Conservation (phyloP, 179 eudicot genomes). For the Beta macrorhiza region DNA sequence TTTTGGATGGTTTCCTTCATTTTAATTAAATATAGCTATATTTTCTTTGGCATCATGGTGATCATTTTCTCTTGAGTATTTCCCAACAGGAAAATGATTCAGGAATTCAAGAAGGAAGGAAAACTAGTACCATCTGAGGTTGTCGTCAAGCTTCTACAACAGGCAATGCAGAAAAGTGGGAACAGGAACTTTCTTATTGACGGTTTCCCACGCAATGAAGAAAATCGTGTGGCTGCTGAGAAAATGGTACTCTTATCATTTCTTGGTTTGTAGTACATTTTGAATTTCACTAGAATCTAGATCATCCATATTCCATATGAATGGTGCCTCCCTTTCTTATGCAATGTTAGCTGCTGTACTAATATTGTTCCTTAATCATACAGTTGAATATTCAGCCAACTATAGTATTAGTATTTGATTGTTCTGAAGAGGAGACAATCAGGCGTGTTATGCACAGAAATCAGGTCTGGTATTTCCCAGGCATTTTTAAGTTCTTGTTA, state of each 20-base stretch:
- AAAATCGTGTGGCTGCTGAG: constrained; percentile 69
- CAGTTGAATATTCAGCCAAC: constrained; percentile 27
- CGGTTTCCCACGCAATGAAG: constrained; percentile 80
- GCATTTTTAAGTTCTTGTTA: not conserved
- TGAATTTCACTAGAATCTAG: not conserved
- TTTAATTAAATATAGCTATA: not conserved
- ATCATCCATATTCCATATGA: not conserved
- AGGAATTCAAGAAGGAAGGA: constrained; percentile 66
- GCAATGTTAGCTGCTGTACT: not conserved
- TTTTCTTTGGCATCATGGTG: not conserved
- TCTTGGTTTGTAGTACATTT: constrained; percentile 20
- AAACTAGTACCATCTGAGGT: constrained; percentile 74
- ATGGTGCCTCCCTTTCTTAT: not conserved
- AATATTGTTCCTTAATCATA: not conserved
- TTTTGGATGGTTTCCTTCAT: not conserved
- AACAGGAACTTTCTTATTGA: constrained; percentile 66
- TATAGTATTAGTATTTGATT: constrained; percentile 26
- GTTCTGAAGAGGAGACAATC: constrained; percentile 32
- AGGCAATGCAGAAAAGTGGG: constrained; percentile 53
- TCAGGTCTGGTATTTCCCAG: constrained; percentile 12
- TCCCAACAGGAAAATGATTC: constrained; percentile 49
- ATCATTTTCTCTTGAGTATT: not conserved
- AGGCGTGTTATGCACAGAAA: constrained; percentile 28
- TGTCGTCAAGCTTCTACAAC: constrained; percentile 58
- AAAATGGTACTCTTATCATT: constrained; percentile 9